Evolutionary conservation across 805 yeast species (phyloP).

Genomic region (Myxozyma neotropica): DNA sequence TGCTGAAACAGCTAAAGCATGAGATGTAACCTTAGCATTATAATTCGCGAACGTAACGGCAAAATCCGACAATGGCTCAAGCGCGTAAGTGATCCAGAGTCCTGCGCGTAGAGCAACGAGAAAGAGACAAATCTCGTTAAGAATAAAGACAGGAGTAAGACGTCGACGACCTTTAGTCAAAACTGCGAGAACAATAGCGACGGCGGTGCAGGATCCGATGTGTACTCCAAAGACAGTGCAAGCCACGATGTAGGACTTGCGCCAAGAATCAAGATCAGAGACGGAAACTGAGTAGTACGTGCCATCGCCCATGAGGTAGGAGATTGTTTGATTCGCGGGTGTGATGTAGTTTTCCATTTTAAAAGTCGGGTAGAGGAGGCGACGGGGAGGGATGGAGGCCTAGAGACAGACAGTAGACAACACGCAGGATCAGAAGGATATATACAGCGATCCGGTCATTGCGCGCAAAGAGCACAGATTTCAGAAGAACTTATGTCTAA

Average conservation of each 20-base stretch:
- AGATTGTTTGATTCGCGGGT: conserved; percentile 25
- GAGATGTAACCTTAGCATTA: conserved; percentile 44
- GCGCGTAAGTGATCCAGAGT: conserved; percentile 57
- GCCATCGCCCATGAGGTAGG: conserved; percentile 11
- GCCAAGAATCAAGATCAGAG: conserved; percentile 22
- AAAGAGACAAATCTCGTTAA: conserved; percentile 65
- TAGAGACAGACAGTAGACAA: background rate
- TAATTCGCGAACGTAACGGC: conserved; percentile 54
- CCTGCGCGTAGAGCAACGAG: conserved; percentile 62
- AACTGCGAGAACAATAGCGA: conserved; percentile 39
- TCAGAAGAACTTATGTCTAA: too few relatives aligned
- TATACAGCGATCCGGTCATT: too few relatives aligned
- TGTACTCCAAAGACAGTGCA: conserved; percentile 32
- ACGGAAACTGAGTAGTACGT: background rate
- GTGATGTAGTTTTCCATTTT: conserved; percentile 1
- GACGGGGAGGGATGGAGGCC: background rate
- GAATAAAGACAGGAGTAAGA: conserved; percentile 68
- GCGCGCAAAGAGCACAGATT: too few relatives aligned
- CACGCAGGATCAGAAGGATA: too few relatives aligned
- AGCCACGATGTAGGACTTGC: background rate
- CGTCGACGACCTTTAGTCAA: conserved; percentile 51
- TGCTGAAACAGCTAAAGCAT: conserved; percentile 54
- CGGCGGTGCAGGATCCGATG: conserved; percentile 30
- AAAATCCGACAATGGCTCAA: conserved; percentile 55
- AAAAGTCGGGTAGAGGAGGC: background rate